phyloP scores from a whole-genome alignment of 2,329 filamentous ascomycete genomes.

The Tympanopsis confertula region DNA sequence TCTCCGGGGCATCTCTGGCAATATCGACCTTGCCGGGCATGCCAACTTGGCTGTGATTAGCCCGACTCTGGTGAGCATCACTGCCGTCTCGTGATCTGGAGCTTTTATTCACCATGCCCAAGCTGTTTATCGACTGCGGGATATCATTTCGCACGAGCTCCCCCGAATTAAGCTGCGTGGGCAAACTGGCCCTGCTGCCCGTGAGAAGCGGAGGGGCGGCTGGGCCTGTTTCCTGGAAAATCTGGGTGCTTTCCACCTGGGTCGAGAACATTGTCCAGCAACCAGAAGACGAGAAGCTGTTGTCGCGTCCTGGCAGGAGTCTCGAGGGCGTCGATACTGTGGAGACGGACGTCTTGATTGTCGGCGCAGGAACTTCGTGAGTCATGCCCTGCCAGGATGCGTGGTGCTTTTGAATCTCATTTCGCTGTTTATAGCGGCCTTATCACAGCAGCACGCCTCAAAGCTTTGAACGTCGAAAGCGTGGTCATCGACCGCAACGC shows the following conservation, averaged over 20 bases:
- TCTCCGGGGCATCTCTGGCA: background rate
- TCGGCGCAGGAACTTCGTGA: background rate
- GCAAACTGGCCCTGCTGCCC: constrained; percentile 1
- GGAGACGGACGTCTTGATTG: background rate
- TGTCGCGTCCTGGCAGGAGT: background rate
- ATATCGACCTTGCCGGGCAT: constrained; percentile 8
- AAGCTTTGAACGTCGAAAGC: background rate
- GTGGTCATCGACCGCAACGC: background rate
- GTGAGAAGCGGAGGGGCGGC: no score
- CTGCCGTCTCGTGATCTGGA: no score
- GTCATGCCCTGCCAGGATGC: background rate
- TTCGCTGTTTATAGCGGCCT: background rate
- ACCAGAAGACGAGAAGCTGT: background rate
- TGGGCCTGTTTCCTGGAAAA: no score
- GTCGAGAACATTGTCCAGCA: background rate
- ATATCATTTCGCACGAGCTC: background rate
- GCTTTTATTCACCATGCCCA: background rate
- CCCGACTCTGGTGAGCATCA: constrained; percentile 1
- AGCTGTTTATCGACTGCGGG: background rate
- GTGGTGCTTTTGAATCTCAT: background rate
- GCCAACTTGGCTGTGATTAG: constrained; percentile 7
- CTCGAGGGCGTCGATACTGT: background rate
- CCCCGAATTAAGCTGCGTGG: background rate
- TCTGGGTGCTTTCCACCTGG: background rate
- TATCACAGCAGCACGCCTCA: background rate